Evolutionary conservation across 2,329 filamentous ascomycete species (phyloP), one percentile per base, ranked within the genome.

Genomic region (Thelonectria olida): DNA sequence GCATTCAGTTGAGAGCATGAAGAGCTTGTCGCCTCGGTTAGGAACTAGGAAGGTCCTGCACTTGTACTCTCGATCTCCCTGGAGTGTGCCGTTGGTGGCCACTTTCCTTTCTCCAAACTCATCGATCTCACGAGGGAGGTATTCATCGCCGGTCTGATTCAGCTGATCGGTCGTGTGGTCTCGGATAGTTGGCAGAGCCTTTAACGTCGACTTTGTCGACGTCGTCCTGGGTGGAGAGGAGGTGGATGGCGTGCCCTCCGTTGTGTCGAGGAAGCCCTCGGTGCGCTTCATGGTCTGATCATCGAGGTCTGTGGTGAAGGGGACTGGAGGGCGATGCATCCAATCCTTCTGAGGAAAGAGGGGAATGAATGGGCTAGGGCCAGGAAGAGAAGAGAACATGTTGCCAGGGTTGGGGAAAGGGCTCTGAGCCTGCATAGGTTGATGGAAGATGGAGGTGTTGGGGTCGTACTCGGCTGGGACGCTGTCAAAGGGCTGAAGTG

Each of bases 1-100:
- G 75, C 96, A 98, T 79, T 99, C 96, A 13, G 96, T 99, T 34
- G 96, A 96, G 53, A 99, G 87, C 96, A 99, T 99, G 80, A 98
- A 99, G 7, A 98, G 86, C 79, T 97, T 97, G 67, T 96, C 90
- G 25, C 92, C 93, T 69, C 96, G 86, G 72, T 96, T 90, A n/a
- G 95, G 93, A 4, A 99, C 94, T 67, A 92, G 88, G 76, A 99
- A 99, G 1, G 95, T 98, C 65, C 94, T 87, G 78, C 95, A 97
- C 75, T 92, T 89, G 81, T 97, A 99, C 73, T 95, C 91, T 70
- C 96, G 92, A 22, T 87, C 88, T 62, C 93, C 94, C 25, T 91
- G 85, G 20, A 94, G 88, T 72, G 94, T 90, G 39, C 96, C 96
- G 70, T 93, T 92, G 20, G 85, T 77, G 76, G 92, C 88, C 23